phyloP scores from a whole-genome alignment of 345 rosid species.

The Chamaenerion angustifolium region DNA sequence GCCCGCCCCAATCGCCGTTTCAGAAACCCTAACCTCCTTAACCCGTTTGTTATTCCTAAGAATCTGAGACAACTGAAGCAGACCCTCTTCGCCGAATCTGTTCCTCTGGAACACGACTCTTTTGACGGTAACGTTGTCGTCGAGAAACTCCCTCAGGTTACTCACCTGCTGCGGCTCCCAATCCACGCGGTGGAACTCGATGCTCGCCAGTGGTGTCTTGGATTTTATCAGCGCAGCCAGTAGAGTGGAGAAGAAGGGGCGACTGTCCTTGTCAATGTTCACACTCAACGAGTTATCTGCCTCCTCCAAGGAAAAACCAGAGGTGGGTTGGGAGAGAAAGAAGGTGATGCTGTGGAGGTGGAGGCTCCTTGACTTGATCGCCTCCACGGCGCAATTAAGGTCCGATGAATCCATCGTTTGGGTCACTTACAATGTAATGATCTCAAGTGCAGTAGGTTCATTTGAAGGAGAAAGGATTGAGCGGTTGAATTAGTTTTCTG shows the following conservation, averaged over 20 bases:
- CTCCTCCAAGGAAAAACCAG: conserved; percentile 43
- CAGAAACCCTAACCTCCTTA: conserved; percentile 48
- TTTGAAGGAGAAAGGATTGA: no score
- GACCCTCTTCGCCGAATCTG: conserved; percentile 36
- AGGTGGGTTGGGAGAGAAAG: conserved; percentile 34
- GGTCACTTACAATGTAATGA: no score
- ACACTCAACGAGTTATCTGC: conserved; percentile 52
- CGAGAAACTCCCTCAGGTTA: conserved; percentile 43
- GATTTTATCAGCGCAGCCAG: conserved; percentile 38
- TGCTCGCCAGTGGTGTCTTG: conserved; percentile 29
- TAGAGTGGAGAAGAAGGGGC: conserved; percentile 32
- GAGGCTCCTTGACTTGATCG: conserved; percentile 37
- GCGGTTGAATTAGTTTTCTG: no score
- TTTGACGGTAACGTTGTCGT: conserved; percentile 38
- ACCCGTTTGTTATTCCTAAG: conserved; percentile 41
- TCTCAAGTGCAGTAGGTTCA: no score
- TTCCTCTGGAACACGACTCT: conserved; percentile 49
- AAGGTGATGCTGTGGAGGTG: conserved; percentile 49
- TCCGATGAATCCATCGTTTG: conserved; percentile 44
- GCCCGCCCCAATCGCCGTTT: conserved; percentile 33
- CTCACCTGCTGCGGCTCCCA: conserved; percentile 53
- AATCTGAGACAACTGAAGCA: conserved; percentile 40
- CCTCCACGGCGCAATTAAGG: conserved; percentile 51
- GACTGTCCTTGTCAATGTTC: conserved; percentile 30
- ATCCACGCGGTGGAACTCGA: conserved; percentile 50